Conservation (phyloP, 129 eudicot species). For the sunflower (Helianthus annuus) region DNA sequence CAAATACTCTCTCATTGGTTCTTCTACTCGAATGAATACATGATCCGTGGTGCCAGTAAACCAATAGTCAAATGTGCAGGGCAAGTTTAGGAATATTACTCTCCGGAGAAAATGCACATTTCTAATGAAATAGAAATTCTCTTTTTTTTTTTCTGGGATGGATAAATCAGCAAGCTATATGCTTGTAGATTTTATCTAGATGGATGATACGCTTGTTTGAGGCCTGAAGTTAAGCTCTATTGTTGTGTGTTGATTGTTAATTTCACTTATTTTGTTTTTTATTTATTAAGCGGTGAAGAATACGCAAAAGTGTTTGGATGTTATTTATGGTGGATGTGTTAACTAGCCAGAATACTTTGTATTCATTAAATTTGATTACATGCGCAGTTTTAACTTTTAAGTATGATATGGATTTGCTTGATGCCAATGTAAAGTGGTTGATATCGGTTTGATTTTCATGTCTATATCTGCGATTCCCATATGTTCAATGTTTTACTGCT, state of each 20-base stretch:
- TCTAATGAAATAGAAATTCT: neutral
- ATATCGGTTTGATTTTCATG: slow-evolving; percentile 11
- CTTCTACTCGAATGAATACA: neutral
- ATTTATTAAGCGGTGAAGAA: neutral
- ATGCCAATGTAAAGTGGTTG: slow-evolving; percentile 13
- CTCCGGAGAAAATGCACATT: neutral
- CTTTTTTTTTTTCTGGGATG: neutral
- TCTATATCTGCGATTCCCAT: neutral
- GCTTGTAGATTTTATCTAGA: slow-evolving; percentile 1
- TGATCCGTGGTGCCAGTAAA: neutral
- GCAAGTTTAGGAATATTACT: neutral
- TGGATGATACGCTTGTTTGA: neutral
- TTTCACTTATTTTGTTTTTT: neutral
- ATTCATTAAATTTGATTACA: neutral
- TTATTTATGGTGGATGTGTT: neutral
- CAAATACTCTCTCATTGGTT: neutral
- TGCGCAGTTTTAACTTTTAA: neutral
- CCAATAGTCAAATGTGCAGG: neutral
- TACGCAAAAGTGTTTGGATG: neutral
- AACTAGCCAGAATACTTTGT: neutral
- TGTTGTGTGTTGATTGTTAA: neutral
- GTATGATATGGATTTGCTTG: slow-evolving; percentile 12
- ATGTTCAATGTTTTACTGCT: neutral
- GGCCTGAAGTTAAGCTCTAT: neutral
- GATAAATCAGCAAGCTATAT: neutral